These are phyloP conservation scores for Cichorium intybus DNA, from an alignment of 140 eudicot genomes.

Conservation along the genomic window DNA sequence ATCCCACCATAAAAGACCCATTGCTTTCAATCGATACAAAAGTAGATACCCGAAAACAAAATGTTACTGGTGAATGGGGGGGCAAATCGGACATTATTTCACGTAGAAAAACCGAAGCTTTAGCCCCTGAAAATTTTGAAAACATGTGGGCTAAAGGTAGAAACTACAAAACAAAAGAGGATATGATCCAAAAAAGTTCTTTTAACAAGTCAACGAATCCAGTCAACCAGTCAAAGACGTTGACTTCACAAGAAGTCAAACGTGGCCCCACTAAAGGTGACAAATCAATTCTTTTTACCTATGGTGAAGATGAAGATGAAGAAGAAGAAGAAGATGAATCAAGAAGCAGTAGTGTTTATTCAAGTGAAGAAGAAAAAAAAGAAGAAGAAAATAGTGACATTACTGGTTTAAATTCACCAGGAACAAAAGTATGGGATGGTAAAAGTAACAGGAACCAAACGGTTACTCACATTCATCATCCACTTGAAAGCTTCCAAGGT, in stretches of 20 bases:
- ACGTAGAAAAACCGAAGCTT: constrained; percentile 73
- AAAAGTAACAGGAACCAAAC: constrained; percentile 57
- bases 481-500: constrained; percentile 75
- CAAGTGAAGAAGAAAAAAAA: constrained; percentile 80
- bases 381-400: constrained; percentile 71
- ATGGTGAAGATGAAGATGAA: constrained; percentile 56
- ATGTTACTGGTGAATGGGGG: constrained; percentile 83
- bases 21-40: constrained; percentile 66
- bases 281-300: constrained; percentile 30
- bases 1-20: constrained; percentile 61
- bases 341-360: constrained; percentile 45
- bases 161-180: constrained; percentile 61
- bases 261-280: constrained; percentile 29
- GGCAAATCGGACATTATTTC: constrained; percentile 56
- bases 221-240: constrained; percentile 41
- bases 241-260: constrained; percentile 36
- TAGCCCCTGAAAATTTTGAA: constrained; percentile 92
- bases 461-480: constrained; percentile 82
- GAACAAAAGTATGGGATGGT: constrained; percentile 91
- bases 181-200: constrained; percentile 23
- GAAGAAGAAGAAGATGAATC: constrained; percentile 48
- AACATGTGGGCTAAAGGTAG: constrained; percentile 92
- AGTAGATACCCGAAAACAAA: constrained; percentile 36
- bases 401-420: constrained; percentile 85
- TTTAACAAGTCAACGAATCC: constrained; percentile 29